Conservation (phyloP, 2,329 filamentous ascomycete genomes). For the Dendrostoma leiphaemia region DNA sequence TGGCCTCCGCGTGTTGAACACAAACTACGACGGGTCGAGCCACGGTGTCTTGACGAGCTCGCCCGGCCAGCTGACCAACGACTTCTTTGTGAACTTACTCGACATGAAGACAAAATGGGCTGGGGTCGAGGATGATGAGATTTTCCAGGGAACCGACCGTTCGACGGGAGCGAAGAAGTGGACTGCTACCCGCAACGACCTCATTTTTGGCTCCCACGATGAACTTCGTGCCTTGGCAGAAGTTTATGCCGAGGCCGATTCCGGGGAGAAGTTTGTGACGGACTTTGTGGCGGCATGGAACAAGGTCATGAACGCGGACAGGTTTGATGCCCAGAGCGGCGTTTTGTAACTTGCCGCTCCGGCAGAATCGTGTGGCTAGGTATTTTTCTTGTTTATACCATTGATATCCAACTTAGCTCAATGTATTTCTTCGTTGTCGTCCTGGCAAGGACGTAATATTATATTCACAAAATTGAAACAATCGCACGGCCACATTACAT, state of each 20-base stretch:
- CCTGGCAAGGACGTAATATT: no score
- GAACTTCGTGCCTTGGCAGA: slow-evolving; percentile 71
- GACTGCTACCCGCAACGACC: slow-evolving; percentile 66
- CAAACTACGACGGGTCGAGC: slow-evolving; percentile 69
- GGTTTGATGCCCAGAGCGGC: slow-evolving; percentile 51
- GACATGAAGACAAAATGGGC: slow-evolving; percentile 64
- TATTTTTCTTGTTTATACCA: no score
- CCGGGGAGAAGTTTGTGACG: slow-evolving; percentile 61
- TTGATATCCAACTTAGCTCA: no score
- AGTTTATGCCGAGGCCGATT: slow-evolving; percentile 63
- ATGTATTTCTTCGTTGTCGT: no score
- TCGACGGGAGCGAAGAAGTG: slow-evolving; percentile 62
- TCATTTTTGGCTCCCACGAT: slow-evolving; percentile 71
- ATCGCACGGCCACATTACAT: no score
- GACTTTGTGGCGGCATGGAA: slow-evolving; percentile 72
- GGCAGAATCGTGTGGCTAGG: no score
- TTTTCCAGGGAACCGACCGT: slow-evolving; percentile 15
- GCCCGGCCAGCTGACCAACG: slow-evolving; percentile 70
- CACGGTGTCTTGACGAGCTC: slow-evolving; percentile 67
- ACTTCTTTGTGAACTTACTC: slow-evolving; percentile 80
- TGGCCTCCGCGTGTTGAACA: slow-evolving; percentile 66
- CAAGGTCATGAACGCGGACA: slow-evolving; percentile 73
- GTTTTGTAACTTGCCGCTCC: no score
- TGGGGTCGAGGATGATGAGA: slow-evolving; percentile 8
- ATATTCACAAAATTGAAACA: no score